phyloP scores from a whole-genome alignment of 1,284 basidiomycete genomes.

The Cryptococcus wingfieldii region DNA sequence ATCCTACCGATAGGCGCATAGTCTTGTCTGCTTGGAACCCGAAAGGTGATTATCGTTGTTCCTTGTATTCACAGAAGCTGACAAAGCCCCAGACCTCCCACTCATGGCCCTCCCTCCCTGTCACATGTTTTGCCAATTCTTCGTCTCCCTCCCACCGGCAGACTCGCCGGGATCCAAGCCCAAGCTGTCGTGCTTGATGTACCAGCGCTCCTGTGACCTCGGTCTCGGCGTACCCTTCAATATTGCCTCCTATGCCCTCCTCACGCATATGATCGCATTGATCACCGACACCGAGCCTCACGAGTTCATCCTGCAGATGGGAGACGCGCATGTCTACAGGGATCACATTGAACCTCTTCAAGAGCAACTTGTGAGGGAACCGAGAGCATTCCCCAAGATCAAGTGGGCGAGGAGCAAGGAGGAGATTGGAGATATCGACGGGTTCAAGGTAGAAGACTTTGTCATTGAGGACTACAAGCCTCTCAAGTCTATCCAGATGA shows the following conservation, averaged over 20 bases:
- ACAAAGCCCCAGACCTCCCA: slow-evolving; percentile 63
- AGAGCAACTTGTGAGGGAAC: slow-evolving; percentile 72
- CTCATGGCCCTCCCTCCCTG: slow-evolving; percentile 96
- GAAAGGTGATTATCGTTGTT: slow-evolving; percentile 59
- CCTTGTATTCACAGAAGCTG: not conserved
- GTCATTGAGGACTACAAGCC: slow-evolving; percentile 82
- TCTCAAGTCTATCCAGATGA: slow-evolving; percentile 85
- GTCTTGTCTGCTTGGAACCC: slow-evolving; percentile 97
- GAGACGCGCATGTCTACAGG: slow-evolving; percentile 92
- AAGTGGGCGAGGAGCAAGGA: slow-evolving; percentile 61
- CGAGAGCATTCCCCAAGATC: slow-evolving; percentile 78
- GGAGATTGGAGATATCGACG: slow-evolving; percentile 65
- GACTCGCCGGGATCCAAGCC: slow-evolving; percentile 54
- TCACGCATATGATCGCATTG: slow-evolving; percentile 94
- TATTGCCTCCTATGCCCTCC: slow-evolving; percentile 93
- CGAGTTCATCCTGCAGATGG: slow-evolving; percentile 88
- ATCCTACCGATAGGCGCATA: slow-evolving; percentile 93
- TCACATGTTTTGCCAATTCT: slow-evolving; percentile 99
- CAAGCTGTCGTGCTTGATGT: slow-evolving; percentile 90
- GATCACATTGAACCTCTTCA: slow-evolving; percentile 87
- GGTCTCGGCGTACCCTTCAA: slow-evolving; percentile 98
- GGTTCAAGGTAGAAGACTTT: slow-evolving; percentile 76
- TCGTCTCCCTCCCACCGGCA: slow-evolving; percentile 71
- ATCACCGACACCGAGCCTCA: slow-evolving; percentile 81
- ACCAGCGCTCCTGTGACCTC: slow-evolving; percentile 93